Evolutionary conservation across 2,329 filamentous ascomycete genomes (phyloP).

Genomic region (Endoconidiophora polonica): DNA sequence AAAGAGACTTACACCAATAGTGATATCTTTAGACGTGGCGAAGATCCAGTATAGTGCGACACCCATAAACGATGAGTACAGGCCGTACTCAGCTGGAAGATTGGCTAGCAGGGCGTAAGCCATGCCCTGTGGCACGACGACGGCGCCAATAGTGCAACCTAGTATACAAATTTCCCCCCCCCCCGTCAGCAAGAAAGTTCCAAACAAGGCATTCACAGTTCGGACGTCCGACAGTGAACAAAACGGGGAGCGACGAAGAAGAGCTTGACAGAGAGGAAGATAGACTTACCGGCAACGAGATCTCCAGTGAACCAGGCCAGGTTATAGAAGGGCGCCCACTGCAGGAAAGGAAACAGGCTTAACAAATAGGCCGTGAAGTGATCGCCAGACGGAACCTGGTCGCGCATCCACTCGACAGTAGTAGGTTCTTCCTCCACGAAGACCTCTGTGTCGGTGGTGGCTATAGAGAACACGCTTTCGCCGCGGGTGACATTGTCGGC

Average conservation of each 20-base stretch:
- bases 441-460: conserved; percentile 45
- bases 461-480: conserved; percentile 62
- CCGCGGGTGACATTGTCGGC: conserved; percentile 51
- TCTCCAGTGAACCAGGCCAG: conserved; percentile 77
- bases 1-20: conserved; percentile 44
- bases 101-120: conserved; percentile 33
- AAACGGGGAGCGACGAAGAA: background rate
- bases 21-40: conserved; percentile 95
- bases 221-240: background rate
- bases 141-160: conserved; percentile 22
- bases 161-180: background rate
- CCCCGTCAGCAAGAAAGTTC: no score
- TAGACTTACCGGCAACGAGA: conserved; percentile 48
- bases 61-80: conserved; percentile 78
- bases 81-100: conserved; percentile 31
- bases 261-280: background rate
- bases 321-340: conserved; percentile 88
- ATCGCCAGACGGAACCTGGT: conserved; percentile 40
- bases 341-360: conserved; percentile 69
- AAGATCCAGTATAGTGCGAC: conserved; percentile 95
- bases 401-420: conserved; percentile 51
- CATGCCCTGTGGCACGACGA: conserved; percentile 38
- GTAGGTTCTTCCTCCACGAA: conserved; percentile 76
- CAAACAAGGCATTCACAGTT: background rate
- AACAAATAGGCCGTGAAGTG: conserved; percentile 44